phyloP scores from a whole-genome alignment of 306 rosid species.

The Aeschynomene evenia region DNA sequence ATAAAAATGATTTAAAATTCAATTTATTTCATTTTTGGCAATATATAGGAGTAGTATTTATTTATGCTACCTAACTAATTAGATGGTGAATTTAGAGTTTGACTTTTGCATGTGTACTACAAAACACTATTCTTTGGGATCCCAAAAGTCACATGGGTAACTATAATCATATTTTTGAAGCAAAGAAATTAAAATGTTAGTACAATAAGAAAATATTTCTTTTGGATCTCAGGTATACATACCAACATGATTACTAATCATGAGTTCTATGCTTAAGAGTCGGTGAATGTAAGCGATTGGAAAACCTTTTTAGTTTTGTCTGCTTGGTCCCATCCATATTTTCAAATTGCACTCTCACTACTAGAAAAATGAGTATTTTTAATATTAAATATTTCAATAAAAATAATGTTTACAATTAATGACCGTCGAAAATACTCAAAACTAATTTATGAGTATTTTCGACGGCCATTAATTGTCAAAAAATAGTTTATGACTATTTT shows the following conservation, averaged over 20 bases:
- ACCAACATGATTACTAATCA: slow-evolving; percentile 35
- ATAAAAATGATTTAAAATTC: no score
- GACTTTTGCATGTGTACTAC: slow-evolving; percentile 28
- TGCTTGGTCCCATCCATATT: neutral
- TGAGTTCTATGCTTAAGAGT: slow-evolving; percentile 1
- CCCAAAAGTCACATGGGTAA: slow-evolving; percentile 32
- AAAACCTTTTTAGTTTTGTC: neutral
- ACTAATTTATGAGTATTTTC: no score
- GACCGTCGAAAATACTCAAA: no score
- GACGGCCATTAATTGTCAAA: no score
- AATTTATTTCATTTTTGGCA: no score
- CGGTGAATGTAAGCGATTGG: neutral
- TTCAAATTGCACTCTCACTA: no score
- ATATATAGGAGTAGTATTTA: no score
- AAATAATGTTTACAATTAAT: no score
- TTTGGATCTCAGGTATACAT: neutral
- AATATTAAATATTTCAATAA: no score
- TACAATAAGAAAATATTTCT: neutral
- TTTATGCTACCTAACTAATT: neutral
- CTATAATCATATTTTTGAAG: slow-evolving; percentile 26
- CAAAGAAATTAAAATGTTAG: neutral
- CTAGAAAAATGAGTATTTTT: no score
- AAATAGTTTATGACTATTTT: no score
- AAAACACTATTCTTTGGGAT: slow-evolving; percentile 12
- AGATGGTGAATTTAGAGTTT: slow-evolving; percentile 9